Percentiles rank a stretch among this genome's conserved stretches.
phyloP scores from a whole-genome alignment of 148 eudicot genomes.

The Vaccinium darrowii region DNA sequence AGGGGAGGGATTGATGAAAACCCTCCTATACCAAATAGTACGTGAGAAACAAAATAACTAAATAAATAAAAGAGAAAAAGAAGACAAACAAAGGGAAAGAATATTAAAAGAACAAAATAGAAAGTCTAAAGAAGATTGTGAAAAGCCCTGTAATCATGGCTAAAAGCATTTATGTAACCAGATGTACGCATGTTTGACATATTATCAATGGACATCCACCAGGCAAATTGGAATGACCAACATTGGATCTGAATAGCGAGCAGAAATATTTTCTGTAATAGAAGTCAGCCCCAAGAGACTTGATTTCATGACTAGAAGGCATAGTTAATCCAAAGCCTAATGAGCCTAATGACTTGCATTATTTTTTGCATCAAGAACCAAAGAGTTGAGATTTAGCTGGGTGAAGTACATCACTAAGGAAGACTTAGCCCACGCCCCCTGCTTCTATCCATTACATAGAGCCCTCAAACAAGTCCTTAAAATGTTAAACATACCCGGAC shows the following conservation, averaged over 20 bases:
- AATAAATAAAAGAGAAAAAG: background rate
- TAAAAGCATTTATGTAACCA: background rate
- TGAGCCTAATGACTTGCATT: background rate
- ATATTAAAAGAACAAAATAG: background rate
- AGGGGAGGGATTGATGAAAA: background rate
- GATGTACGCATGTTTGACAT: background rate
- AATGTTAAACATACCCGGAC: no score
- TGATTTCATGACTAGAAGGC: background rate
- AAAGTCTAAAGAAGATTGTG: background rate
- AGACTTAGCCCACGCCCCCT: background rate
- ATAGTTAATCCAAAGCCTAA: background rate
- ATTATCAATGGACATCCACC: background rate
- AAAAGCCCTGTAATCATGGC: background rate
- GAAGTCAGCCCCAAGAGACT: background rate
- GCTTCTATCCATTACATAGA: background rate
- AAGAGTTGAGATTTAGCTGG: background rate
- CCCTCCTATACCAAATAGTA: background rate
- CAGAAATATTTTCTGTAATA: background rate
- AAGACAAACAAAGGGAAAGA: background rate
- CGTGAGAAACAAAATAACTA: background rate
- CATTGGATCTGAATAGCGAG: background rate
- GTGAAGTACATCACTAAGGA: background rate
- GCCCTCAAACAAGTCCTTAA: background rate
- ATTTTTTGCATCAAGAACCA: background rate
- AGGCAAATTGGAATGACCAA: background rate